phyloP scores from a whole-genome alignment of 441 rosid species.

The Pelargonium citronellum region DNA sequence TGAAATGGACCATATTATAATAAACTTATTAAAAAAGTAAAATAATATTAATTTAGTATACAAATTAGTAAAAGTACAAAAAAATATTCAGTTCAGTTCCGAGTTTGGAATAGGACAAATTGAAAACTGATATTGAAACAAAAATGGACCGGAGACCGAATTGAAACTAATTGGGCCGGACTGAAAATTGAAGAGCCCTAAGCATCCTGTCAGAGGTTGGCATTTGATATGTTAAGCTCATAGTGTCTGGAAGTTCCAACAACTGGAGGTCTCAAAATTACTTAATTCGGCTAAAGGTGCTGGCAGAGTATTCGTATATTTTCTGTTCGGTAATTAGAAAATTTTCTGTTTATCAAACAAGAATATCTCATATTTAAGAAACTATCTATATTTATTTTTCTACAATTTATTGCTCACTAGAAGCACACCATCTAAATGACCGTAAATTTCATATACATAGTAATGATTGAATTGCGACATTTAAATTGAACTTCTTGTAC shows the following conservation, averaged over 20 bases:
- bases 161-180: too few relatives aligned
- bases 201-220: background rate
- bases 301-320: background rate
- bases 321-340: background rate
- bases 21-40: too few relatives aligned
- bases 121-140: too few relatives aligned
- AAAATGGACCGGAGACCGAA: too few relatives aligned
- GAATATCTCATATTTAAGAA: background rate
- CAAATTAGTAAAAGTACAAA: too few relatives aligned
- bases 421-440: slow-evolving; percentile 1
- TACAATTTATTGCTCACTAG: background rate
- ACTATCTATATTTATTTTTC: background rate
- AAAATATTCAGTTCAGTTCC: too few relatives aligned
- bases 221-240: background rate
- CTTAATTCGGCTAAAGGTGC: slow-evolving; percentile 4
- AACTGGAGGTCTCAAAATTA: background rate
- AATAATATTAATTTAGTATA: too few relatives aligned
- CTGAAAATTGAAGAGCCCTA: too few relatives aligned
- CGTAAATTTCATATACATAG: background rate
- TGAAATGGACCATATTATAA: too few relatives aligned
- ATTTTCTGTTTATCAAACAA: background rate
- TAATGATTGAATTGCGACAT: background rate
- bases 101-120: too few relatives aligned
- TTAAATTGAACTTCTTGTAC: background rate
- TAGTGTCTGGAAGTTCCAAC: slow-evolving; percentile 3